Conservation (phyloP, 2,329 filamentous ascomycete genomes). For the Pseudocercospora fijiensis region DNA sequence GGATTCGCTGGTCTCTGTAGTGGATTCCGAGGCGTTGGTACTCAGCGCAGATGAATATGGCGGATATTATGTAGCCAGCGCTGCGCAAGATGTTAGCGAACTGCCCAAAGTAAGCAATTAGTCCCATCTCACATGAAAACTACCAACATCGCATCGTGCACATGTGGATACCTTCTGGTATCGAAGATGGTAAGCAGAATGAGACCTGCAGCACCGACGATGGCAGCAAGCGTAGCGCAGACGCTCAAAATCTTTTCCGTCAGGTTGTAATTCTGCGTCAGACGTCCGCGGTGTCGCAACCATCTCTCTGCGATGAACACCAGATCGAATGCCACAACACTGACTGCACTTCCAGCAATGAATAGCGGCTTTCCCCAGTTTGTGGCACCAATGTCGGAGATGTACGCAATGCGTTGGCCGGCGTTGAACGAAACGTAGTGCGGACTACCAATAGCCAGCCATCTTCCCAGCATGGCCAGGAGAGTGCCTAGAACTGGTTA, state of each 20-base stretch:
- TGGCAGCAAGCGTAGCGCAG: conserved; percentile 65
- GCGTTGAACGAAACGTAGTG: conserved; percentile 62
- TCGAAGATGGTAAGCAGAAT: conserved; percentile 86
- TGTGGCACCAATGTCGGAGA: conserved; percentile 57
- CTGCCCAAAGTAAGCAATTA: background rate
- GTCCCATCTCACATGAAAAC: conserved; percentile 64
- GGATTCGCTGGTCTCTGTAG: conserved; percentile 71
- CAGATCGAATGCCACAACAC: conserved; percentile 76
- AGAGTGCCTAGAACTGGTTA: conserved; percentile 54
- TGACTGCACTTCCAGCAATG: conserved; percentile 68
- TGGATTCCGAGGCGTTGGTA: conserved; percentile 81
- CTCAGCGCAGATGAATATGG: conserved; percentile 85
- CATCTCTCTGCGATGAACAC: conserved; percentile 80
- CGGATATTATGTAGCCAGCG: conserved; percentile 77
- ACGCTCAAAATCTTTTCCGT: conserved; percentile 62
- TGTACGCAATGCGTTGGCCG: conserved; percentile 59
- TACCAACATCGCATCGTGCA: conserved; percentile 75
- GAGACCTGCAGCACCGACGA: conserved; percentile 74
- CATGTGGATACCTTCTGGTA: conserved; percentile 62
- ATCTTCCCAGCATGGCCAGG: conserved; percentile 68
- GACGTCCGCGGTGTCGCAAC: conserved; percentile 76
- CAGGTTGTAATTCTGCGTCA: conserved; percentile 69
- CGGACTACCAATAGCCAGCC: conserved; percentile 59
- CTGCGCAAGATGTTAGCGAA: background rate
- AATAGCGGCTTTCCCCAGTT: conserved; percentile 70